Conservation (phyloP, 768 basidiomycete species). For the Neoboletus brunneissimus region DNA sequence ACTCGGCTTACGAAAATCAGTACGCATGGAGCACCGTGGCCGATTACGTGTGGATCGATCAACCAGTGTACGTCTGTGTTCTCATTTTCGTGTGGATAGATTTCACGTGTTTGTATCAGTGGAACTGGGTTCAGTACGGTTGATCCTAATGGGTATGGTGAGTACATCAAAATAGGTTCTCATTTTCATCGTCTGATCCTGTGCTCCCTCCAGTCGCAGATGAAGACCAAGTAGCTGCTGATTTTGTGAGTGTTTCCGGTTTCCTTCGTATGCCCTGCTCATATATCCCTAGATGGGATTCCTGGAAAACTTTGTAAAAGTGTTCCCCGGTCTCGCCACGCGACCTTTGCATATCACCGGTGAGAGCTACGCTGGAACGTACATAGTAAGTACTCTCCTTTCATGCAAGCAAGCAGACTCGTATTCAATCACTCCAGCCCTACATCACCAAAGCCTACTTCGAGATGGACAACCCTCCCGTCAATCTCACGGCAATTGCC, state of each 20-base stretch:
- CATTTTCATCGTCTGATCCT: not conserved
- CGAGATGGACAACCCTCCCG: conserved; percentile 55
- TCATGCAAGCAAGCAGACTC: not conserved
- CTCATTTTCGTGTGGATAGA: not conserved
- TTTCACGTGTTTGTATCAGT: conserved; percentile 26
- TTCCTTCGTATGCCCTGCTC: conserved; percentile 15
- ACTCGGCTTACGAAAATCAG: conserved; percentile 44
- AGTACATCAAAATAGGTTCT: conserved; percentile 7
- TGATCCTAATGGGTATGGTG: conserved; percentile 56
- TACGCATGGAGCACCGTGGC: conserved; percentile 57
- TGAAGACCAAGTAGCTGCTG: conserved; percentile 59
- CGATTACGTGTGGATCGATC: conserved; percentile 58
- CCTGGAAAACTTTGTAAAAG: conserved; percentile 64
- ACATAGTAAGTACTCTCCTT: conserved; percentile 51
- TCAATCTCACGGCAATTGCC: conserved; percentile 60
- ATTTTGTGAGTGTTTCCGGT: conserved; percentile 39
- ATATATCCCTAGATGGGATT: conserved; percentile 56
- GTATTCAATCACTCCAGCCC: conserved; percentile 44
- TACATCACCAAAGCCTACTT: conserved; percentile 75
- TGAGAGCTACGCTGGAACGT: conserved; percentile 72
- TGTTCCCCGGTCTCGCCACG: conserved; percentile 64
- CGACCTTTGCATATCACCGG: conserved; percentile 70
- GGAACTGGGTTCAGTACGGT: conserved; percentile 66
- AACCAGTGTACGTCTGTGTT: conserved; percentile 47
- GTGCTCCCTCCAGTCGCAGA: conserved; percentile 40